phyloP scores from a whole-genome alignment of 2,329 filamentous ascomycete species.

The Colletotrichum ledebouriae region DNA sequence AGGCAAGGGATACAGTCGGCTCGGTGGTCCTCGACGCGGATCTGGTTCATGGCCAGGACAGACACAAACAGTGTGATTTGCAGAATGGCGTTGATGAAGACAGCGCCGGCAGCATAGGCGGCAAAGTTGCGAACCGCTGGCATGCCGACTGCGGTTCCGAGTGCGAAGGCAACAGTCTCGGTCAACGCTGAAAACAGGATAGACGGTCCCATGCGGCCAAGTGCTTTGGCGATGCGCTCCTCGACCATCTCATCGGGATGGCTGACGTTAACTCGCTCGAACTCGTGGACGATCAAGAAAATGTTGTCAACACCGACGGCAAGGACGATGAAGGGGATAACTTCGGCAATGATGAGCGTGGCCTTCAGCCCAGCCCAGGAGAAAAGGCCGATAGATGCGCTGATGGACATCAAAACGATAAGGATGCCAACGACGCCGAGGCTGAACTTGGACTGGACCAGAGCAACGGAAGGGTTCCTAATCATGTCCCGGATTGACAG shows the following conservation, averaged over 20 bases:
- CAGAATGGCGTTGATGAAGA: constrained; percentile 96
- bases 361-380: constrained; percentile 93
- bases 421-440: constrained; percentile 94
- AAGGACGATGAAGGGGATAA: constrained; percentile 96
- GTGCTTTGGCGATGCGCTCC: constrained; percentile 84
- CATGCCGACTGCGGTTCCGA: constrained; percentile 96
- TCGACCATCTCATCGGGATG: constrained; percentile 91
- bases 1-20: constrained; percentile 95
- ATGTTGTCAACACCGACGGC: constrained; percentile 99
- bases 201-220: constrained; percentile 97
- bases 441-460: constrained; percentile 97
- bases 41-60: constrained; percentile 90
- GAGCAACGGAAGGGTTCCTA: constrained; percentile 82
- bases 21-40: constrained; percentile 86
- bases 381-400: constrained; percentile 93
- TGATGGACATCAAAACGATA: constrained; percentile 98
- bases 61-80: constrained; percentile 98
- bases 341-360: constrained; percentile 97
- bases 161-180: constrained; percentile 91
- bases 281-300: constrained; percentile 98
- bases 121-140: constrained; percentile 98
- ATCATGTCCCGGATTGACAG: constrained; percentile 82
- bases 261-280: constrained; percentile 93
- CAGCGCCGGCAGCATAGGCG: constrained; percentile 93
- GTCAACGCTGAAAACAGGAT: constrained; percentile 96